These are phyloP conservation scores for Medakamo hakoo DNA, from an alignment of 139 green algal species.

Conservation along the genomic window DNA sequence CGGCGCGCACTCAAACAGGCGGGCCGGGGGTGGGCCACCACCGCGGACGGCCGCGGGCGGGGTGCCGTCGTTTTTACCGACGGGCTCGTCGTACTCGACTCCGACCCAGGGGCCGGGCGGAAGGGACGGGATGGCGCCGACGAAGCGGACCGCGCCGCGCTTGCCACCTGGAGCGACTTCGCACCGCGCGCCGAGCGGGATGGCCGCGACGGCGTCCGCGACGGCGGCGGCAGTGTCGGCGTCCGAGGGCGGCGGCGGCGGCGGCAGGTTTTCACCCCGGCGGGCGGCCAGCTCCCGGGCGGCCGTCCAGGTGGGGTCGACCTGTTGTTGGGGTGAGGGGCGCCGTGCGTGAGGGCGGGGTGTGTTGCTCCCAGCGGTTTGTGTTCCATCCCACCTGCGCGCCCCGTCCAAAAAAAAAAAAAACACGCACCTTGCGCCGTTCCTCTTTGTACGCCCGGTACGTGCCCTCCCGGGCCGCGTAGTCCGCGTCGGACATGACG, in stretches of 20 bases:
- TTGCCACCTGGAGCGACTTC: slow-evolving; percentile 78
- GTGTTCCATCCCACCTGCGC: too few species aligned
- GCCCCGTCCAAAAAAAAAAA: too few species aligned
- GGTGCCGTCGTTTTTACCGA: slow-evolving; percentile 87
- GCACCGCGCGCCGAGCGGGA: slow-evolving; percentile 57
- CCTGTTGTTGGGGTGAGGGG: not conserved
- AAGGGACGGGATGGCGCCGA: slow-evolving; percentile 15
- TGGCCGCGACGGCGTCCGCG: slow-evolving; percentile 20
- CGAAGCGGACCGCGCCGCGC: slow-evolving; percentile 55
- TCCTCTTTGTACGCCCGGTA: slow-evolving; percentile 47
- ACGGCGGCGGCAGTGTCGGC: not conserved
- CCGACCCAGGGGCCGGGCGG: slow-evolving; percentile 72
- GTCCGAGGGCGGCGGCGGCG: not conserved
- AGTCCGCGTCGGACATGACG: slow-evolving; percentile 87
- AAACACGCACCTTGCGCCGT: too few species aligned
- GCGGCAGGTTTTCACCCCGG: slow-evolving; percentile 11
- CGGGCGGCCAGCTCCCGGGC: slow-evolving; percentile 62
- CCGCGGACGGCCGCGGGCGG: slow-evolving; percentile 41
- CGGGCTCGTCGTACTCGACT: slow-evolving; percentile 87
- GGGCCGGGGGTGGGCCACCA: too few species aligned
- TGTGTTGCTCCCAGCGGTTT: too few species aligned
- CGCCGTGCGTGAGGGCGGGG: too few species aligned
- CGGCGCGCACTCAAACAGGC: slow-evolving; percentile 52
- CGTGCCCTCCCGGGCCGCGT: slow-evolving; percentile 73
- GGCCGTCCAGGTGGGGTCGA: slow-evolving; percentile 81